A percentile compares a stretch with the other conserved stretches of the same genome.
phyloP scores from a whole-genome alignment of 2,329 filamentous ascomycete genomes.

The Dothideomycetes sp. region DNA sequence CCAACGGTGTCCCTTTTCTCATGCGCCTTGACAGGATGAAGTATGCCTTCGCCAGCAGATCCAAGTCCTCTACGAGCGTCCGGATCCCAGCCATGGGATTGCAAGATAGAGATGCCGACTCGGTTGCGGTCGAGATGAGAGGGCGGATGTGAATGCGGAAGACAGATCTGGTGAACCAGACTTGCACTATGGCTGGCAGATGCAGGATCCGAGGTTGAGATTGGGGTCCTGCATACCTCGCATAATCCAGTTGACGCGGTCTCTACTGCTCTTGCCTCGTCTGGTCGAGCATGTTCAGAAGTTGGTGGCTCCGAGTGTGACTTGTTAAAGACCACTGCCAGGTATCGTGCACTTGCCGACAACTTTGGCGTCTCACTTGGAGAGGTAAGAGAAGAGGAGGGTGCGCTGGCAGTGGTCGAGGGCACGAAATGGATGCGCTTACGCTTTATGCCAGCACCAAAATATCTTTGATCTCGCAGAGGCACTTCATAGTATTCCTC shows the following conservation, averaged over 20 bases:
- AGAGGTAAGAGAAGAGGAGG: not conserved
- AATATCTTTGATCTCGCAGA: conserved; percentile 47
- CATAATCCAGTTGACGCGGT: not conserved
- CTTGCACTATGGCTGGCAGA: conserved; percentile 46
- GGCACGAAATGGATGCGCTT: conserved; percentile 51
- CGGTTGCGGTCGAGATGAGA: conserved; percentile 59
- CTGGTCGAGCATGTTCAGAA: conserved; percentile 11
- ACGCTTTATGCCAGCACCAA: conserved; percentile 51
- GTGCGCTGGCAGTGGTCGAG: conserved; percentile 20
- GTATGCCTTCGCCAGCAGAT: conserved; percentile 54
- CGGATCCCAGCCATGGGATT: conserved; percentile 62
- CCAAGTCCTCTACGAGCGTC: conserved; percentile 65
- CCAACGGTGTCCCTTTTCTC: conserved; percentile 67
- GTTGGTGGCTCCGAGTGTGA: conserved; percentile 7
- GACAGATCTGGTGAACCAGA: conserved; percentile 59
- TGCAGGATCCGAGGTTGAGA: too few species aligned
- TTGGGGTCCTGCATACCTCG: conserved; percentile 1
- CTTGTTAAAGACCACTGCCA: conserved; percentile 53
- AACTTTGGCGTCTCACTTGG: conserved; percentile 1
- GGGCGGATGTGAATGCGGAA: conserved; percentile 60
- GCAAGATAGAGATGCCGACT: conserved; percentile 57
- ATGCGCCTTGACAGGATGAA: conserved; percentile 61
- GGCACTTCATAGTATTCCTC: conserved; percentile 49
- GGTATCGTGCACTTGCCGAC: conserved; percentile 46
- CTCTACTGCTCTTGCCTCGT: not conserved